Evolutionary conservation across 768 basidiomycete genomes (phyloP), one percentile per base, ranked within the genome.

Genomic region (Auricularia sp.): DNA sequence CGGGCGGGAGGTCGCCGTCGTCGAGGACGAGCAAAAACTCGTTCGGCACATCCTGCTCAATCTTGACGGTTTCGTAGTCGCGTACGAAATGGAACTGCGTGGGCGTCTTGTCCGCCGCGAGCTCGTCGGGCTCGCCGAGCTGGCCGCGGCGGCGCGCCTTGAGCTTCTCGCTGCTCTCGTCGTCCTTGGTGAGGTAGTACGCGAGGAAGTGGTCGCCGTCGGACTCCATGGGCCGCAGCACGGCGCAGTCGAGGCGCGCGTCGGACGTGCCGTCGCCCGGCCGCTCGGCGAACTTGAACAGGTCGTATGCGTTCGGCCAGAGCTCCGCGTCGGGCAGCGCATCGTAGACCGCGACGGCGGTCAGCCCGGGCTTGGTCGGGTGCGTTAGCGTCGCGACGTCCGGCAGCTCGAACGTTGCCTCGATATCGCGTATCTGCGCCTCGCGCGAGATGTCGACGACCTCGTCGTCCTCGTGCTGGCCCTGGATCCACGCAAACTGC

Each of bases 291-390:
- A 94, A 93, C 65, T 87, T 78, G 79, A 93, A 92, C 62, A 94
- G 73, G 72, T 93, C 91, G 71, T 93, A 92, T 67, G 88, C 87
- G 71, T 92, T 95, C 51, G 90, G 84, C 91, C 92, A 96, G 43
- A 93, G 86, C 66, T 89, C 86, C 3, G 83, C 81, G 70, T 96
- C 92, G 0, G 93, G 93, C 12, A 93, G 80, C 63, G 95, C 77
- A 67, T 93, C 87, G 74, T 85, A 94, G 7, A 87, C 86, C 70
- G 91, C 90, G 59, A 90, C 81, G 2, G 93, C 92, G 0, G 80
- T 84, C 8, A 93, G 78, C 36, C 81, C 77, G 8, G 84, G 84
- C 70, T 93, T 94, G 66, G 84, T 92, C 1, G 93, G 93, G 71
- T 95, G 92, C 34, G 78, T 80, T 23, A 96, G 73, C 1, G 76